These are phyloP conservation scores for Magnusiomyces paraingens DNA, from an alignment of 1,139 yeast species.

Conservation along the genomic window DNA sequence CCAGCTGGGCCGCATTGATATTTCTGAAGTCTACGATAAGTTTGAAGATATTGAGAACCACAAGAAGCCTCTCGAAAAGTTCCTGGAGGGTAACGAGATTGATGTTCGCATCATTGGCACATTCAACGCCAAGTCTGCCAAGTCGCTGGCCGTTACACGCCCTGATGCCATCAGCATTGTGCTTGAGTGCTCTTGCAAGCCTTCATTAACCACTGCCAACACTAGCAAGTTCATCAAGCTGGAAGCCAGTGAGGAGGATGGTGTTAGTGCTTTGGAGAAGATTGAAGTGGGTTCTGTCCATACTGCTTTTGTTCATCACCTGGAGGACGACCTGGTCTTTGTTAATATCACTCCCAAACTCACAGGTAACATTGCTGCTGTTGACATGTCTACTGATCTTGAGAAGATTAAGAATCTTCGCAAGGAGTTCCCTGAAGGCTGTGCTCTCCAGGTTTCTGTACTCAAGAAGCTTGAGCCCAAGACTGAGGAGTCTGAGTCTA, in stretches of 20 bases:
- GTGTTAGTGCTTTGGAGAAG: slow-evolving; percentile 35
- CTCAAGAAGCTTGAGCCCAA: slow-evolving; percentile 33
- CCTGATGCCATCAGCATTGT: slow-evolving; percentile 44
- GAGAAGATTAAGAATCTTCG: slow-evolving; percentile 41
- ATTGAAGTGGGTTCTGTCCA: slow-evolving; percentile 41
- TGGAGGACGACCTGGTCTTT: slow-evolving; percentile 48
- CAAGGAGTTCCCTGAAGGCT: slow-evolving; percentile 58
- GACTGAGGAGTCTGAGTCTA: slow-evolving; percentile 9
- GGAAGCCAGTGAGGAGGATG: slow-evolving; percentile 13
- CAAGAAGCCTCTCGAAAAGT: slow-evolving; percentile 51
- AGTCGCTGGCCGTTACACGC: slow-evolving; percentile 63
- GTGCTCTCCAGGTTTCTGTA: slow-evolving; percentile 58
- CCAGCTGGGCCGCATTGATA: slow-evolving; percentile 73
- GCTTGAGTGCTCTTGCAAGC: slow-evolving; percentile 59
- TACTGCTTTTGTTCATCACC: slow-evolving; percentile 45
- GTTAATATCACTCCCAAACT: slow-evolving; percentile 63
- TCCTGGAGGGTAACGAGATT: slow-evolving; percentile 52
- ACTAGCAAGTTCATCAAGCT: slow-evolving; percentile 15
- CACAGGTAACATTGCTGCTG: slow-evolving; percentile 59
- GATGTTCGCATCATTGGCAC: slow-evolving; percentile 68
- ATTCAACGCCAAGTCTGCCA: slow-evolving; percentile 67
- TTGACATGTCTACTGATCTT: slow-evolving; percentile 59
- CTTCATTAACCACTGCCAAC: slow-evolving; percentile 33
- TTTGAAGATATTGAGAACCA: slow-evolving; percentile 51
- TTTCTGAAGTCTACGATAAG: slow-evolving; percentile 59